Conservation (phyloP, 805 yeast genomes). For the Yamadazyma takamatsuzukensis region DNA sequence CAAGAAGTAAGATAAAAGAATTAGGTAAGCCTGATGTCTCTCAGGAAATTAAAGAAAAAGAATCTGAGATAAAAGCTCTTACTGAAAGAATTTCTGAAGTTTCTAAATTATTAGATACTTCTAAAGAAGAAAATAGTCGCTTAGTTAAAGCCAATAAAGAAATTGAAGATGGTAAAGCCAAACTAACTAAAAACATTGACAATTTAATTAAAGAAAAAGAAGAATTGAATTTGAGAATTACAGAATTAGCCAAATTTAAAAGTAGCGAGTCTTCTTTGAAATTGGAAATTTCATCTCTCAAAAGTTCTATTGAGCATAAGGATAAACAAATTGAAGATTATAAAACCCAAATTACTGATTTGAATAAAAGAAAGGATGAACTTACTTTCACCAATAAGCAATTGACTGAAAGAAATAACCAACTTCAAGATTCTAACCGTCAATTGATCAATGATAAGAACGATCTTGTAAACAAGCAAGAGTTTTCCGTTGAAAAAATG, state of each 20-base stretch:
- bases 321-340: slow-evolving; percentile 39
- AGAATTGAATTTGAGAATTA: slow-evolving; percentile 30
- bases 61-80: slow-evolving; percentile 1
- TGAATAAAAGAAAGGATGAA: slow-evolving; percentile 20
- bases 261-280: slow-evolving; percentile 44
- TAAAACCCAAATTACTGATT: slow-evolving; percentile 29
- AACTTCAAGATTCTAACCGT: slow-evolving; percentile 30
- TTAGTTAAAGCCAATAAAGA: slow-evolving; percentile 1
- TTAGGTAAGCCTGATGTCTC: too few relatives aligned
- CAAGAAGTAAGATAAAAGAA: slow-evolving; percentile 55
- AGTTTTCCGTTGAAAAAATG: slow-evolving; percentile 27
- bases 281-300: slow-evolving; percentile 45
- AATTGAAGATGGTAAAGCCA: background rate
- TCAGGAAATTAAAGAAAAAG: background rate
- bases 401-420: slow-evolving; percentile 32
- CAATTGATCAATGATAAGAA: slow-evolving; percentile 35
- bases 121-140: background rate
- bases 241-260: slow-evolving; percentile 26
- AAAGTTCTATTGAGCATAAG: slow-evolving; percentile 42
- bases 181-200: slow-evolving; percentile 1
- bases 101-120: slow-evolving; percentile 1
- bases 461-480: slow-evolving; percentile 41
- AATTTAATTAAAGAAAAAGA: slow-evolving; percentile 31
- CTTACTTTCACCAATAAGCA: slow-evolving; percentile 22
- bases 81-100: slow-evolving; percentile 2